Percentiles rank a stretch among this genome's conserved stretches.
These are phyloP conservation scores for Drechslerella stenobrocha DNA, from an alignment of 2,329 filamentous ascomycete species.

Conservation along the genomic window DNA sequence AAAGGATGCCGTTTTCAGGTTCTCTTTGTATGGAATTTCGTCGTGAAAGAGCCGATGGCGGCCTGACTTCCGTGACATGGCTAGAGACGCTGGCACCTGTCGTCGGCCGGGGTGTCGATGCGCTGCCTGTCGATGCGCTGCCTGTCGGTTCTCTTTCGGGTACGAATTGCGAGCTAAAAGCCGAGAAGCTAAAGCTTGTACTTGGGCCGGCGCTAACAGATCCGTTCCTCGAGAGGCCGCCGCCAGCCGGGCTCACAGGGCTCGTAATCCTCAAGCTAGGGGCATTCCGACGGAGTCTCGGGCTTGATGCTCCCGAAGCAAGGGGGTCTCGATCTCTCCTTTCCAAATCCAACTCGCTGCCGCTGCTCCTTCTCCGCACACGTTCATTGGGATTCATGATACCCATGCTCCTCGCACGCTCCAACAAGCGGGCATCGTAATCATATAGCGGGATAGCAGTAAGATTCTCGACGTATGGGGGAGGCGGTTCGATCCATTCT, in stretches of 20 bases:
- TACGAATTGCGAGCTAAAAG: conserved; percentile 17
- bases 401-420: conserved; percentile 43
- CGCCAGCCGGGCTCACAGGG: conserved; percentile 35
- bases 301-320: conserved; percentile 44
- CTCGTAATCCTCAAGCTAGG: conserved; percentile 42
- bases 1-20: conserved; percentile 30
- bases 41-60: conserved; percentile 30
- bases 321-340: conserved; percentile 43
- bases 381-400: conserved; percentile 49
- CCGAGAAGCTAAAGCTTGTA: conserved; percentile 34
- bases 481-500: conserved; percentile 52
- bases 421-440: conserved; percentile 40
- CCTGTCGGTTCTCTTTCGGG: background rate
- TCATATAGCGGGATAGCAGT: conserved; percentile 47
- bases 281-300: conserved; percentile 38
- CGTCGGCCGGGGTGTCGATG: no score
- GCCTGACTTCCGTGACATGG: conserved; percentile 5
- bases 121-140: background rate
- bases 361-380: conserved; percentile 48
- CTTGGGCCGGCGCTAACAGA: conserved; percentile 41
- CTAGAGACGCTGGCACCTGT: conserved; percentile 8
- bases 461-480: conserved; percentile 51
- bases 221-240: conserved; percentile 36
- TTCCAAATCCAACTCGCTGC: conserved; percentile 38
- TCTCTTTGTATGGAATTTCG: conserved; percentile 43